A percentile compares a stretch with the other conserved stretches of the same genome.
These are phyloP conservation scores for Pyrus hybrid DNA, from an alignment of 331 rosid species.

Conservation along the genomic window DNA sequence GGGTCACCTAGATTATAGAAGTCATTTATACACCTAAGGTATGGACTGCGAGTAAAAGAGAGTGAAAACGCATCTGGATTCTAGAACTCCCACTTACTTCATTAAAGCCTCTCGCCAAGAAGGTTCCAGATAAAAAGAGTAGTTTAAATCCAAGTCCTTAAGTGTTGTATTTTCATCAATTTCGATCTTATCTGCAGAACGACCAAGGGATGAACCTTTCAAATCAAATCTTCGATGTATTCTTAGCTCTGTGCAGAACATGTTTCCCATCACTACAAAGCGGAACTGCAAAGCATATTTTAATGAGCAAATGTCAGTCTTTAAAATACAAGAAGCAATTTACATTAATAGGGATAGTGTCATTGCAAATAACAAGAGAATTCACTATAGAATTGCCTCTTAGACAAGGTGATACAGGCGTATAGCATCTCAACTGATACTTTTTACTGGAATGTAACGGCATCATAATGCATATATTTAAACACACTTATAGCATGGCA, in stretches of 20 bases:
- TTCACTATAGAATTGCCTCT: slow-evolving; percentile 1
- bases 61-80: not conserved
- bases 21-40: not conserved
- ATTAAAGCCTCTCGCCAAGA: slow-evolving; percentile 87
- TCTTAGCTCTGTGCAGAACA: slow-evolving; percentile 98
- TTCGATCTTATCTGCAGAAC: slow-evolving; percentile 95
- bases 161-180: slow-evolving; percentile 95
- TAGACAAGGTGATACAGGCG: slow-evolving; percentile 1
- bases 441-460: not conserved
- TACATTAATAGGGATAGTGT: not conserved
- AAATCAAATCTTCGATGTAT: slow-evolving; percentile 92
- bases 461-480: not conserved
- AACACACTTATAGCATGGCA: slow-evolving; percentile 3
- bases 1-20: not conserved
- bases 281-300: slow-evolving; percentile 70
- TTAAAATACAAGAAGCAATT: slow-evolving; percentile 11
- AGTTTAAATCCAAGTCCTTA: slow-evolving; percentile 91
- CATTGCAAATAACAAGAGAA: slow-evolving; percentile 1
- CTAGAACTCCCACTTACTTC: slow-evolving; percentile 45
- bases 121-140: slow-evolving; percentile 88
- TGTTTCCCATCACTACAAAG: slow-evolving; percentile 99
- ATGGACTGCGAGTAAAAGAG: not conserved
- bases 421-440: not conserved
- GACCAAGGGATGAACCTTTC: slow-evolving; percentile 97
- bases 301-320: slow-evolving; percentile 16